Evolutionary conservation across 805 yeast species (phyloP).

Genomic region (Pichia californica): DNA sequence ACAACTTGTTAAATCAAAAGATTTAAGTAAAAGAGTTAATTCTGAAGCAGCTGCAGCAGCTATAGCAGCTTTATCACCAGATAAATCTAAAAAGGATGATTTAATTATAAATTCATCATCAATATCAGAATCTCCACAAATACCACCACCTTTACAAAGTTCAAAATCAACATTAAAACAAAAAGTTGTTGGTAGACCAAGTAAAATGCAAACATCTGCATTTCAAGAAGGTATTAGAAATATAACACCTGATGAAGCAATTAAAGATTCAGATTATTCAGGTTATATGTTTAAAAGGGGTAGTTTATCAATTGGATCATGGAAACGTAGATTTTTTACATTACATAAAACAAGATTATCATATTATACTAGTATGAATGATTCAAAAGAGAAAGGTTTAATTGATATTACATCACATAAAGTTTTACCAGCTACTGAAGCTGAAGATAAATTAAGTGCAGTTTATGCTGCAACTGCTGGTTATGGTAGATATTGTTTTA

Average conservation of each 20-base stretch:
- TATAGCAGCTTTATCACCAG: constrained; percentile 9
- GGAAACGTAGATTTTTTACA: constrained; percentile 84
- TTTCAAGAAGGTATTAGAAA: constrained; percentile 82
- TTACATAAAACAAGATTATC: constrained; percentile 91
- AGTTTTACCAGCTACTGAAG: constrained; percentile 72
- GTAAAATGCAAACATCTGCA: constrained; percentile 66
- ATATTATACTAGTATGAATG: constrained; percentile 73
- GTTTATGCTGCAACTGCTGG: constrained; percentile 91
- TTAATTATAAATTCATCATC: constrained; percentile 3
- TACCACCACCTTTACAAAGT: constrained; percentile 23
- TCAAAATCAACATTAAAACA: constrained; percentile 31
- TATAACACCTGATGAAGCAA: constrained; percentile 71
- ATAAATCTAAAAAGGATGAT: too few relatives aligned
- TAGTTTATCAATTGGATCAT: constrained; percentile 74
- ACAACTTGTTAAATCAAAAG: constrained; percentile 10
- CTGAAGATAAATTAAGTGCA: constrained; percentile 73
- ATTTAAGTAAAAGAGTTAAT: constrained; percentile 34
- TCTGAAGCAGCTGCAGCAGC: constrained; percentile 23
- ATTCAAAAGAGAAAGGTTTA: constrained; percentile 80
- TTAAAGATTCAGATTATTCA: constrained; percentile 64
- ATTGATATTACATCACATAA: constrained; percentile 94
- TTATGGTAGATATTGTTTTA: constrained; percentile 88
- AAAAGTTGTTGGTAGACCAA: constrained; percentile 30
- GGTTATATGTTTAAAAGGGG: constrained; percentile 98
- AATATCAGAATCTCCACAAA: constrained; percentile 27